A percentile compares a stretch with the other conserved stretches of the same genome.
These are phyloP conservation scores for Eucalyptus regnans DNA, from an alignment of 345 rosid genomes.

Conservation along the genomic window DNA sequence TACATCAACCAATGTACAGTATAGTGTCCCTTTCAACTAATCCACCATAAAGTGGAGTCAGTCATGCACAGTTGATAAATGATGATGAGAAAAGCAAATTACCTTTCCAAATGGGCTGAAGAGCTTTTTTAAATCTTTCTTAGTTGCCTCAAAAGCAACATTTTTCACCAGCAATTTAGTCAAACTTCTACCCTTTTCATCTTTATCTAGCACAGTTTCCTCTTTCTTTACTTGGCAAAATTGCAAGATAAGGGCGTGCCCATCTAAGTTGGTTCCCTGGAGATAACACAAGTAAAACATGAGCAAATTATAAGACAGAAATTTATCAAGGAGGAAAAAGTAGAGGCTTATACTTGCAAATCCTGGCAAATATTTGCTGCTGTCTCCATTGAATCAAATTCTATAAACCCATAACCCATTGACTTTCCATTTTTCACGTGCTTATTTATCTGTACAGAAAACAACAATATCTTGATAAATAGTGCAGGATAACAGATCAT, in stretches of 20 bases:
- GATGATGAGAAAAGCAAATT: background rate
- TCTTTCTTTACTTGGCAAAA: conserved; percentile 13
- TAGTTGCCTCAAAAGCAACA: background rate
- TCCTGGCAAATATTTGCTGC: conserved; percentile 51
- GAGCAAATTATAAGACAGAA: background rate
- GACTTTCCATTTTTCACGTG: conserved; percentile 86
- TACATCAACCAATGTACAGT: background rate
- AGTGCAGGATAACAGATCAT: background rate
- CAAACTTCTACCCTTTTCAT: background rate
- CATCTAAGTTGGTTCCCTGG: conserved; percentile 81
- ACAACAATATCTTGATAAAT: background rate
- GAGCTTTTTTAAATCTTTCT: background rate
- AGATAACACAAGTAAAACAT: background rate
- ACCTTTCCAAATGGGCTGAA: conserved; percentile 31
- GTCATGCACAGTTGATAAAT: background rate
- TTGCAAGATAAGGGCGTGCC: conserved; percentile 80
- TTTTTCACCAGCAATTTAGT: background rate
- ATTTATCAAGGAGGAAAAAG: background rate
- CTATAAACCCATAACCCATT: conserved; percentile 85
- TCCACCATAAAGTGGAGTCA: background rate
- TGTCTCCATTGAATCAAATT: conserved; percentile 76
- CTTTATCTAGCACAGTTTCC: background rate
- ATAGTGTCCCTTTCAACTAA: background rate
- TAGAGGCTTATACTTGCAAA: conserved; percentile 42
- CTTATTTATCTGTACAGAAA: conserved; percentile 53